Conservation (phyloP, 805 yeast species). For the Barnettozyma sucrosica region DNA sequence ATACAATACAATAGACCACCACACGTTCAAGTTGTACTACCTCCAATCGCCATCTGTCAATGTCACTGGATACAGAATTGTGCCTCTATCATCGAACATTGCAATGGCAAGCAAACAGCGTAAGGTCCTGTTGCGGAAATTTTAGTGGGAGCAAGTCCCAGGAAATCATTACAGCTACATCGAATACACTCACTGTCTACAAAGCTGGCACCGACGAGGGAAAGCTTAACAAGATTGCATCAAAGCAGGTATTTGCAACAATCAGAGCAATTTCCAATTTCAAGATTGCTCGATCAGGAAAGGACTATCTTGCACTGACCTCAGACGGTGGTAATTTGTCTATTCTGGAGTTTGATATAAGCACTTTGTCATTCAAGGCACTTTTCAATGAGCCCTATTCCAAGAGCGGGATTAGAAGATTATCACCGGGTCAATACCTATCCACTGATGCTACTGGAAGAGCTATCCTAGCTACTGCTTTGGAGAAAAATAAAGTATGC, state of each 20-base stretch:
- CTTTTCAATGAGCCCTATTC: constrained; percentile 58
- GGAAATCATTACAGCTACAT: constrained; percentile 54
- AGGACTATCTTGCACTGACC: constrained; percentile 58
- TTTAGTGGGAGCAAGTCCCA: constrained; percentile 57
- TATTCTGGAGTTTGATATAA: constrained; percentile 38
- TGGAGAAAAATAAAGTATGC: constrained; percentile 70
- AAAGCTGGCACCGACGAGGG: constrained; percentile 52
- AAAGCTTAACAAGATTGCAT: constrained; percentile 36
- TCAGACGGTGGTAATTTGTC: constrained; percentile 77
- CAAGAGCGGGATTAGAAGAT: constrained; percentile 69
- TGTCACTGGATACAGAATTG: constrained; percentile 23
- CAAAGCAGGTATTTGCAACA: constrained; percentile 50
- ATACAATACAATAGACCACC: background rate
- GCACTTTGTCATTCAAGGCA: constrained; percentile 36
- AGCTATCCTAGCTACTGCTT: constrained; percentile 61
- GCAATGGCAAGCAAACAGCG: constrained; percentile 49
- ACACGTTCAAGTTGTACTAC: background rate
- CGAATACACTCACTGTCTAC: constrained; percentile 49
- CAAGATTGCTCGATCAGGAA: constrained; percentile 44
- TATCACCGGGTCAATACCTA: constrained; percentile 69
- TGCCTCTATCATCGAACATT: constrained; percentile 67
- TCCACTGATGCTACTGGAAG: constrained; percentile 68
- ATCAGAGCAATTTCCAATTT: constrained; percentile 49
- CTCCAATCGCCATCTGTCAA: background rate
- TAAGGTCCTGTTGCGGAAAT: constrained; percentile 58